These are phyloP conservation scores for Ganoderma sinense DNA, from an alignment of 1,284 basidiomycete species.

Conservation along the genomic window DNA sequence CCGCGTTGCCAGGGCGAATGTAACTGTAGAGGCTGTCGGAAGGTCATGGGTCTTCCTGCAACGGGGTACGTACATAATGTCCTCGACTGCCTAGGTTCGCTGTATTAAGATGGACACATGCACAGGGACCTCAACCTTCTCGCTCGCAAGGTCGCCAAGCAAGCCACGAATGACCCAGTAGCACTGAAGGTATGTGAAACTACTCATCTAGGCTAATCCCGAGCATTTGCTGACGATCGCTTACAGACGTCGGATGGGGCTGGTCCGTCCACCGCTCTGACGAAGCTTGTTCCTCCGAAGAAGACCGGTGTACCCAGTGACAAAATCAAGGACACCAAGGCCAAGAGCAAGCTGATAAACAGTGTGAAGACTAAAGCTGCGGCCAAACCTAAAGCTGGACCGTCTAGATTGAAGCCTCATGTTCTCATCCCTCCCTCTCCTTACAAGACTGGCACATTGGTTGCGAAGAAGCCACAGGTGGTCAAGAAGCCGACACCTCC, in stretches of 20 bases:
- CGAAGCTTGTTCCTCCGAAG: background rate
- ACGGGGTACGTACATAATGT: slow-evolving; percentile 53
- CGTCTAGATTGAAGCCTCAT: slow-evolving; percentile 17
- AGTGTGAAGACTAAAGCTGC: background rate
- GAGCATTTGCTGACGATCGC: background rate
- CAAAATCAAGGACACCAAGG: background rate
- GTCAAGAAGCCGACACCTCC: slow-evolving; percentile 35
- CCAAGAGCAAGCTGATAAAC: no score
- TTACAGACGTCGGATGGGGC: background rate
- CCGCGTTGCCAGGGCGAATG: slow-evolving; percentile 71
- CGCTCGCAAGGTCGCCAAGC: slow-evolving; percentile 43
- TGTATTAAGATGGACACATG: slow-evolving; percentile 9
- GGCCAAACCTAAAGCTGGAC: background rate
- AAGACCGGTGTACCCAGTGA: background rate
- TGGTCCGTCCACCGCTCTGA: background rate
- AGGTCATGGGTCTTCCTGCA: slow-evolving; percentile 63
- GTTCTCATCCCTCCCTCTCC: slow-evolving; percentile 27
- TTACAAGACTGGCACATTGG: slow-evolving; percentile 28
- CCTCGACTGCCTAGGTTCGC: background rate
- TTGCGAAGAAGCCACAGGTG: slow-evolving; percentile 24
- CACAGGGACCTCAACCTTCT: slow-evolving; percentile 46
- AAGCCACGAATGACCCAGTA: background rate
- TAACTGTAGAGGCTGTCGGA: slow-evolving; percentile 71
- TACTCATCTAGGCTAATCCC: background rate
- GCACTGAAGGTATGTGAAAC: background rate